phyloP scores from a whole-genome alignment of 2,329 filamentous ascomycete species.

The Xylaria hypoxylon region DNA sequence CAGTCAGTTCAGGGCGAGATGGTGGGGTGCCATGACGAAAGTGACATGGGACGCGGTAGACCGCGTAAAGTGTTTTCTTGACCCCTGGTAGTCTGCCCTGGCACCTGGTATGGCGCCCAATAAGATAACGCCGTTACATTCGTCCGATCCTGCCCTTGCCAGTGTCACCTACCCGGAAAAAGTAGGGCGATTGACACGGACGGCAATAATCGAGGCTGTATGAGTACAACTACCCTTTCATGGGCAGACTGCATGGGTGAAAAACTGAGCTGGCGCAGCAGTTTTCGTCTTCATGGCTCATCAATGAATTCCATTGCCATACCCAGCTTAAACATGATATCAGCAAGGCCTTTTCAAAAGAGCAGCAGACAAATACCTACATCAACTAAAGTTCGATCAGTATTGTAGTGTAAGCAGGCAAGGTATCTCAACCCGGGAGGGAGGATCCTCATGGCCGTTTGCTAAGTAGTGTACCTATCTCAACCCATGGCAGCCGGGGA shows the following conservation, averaged over 20 bases:
- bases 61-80: constrained; percentile 56
- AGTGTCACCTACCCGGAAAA: constrained; percentile 9
- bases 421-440: constrained; percentile 39
- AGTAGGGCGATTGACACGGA: constrained; percentile 3
- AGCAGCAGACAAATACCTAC: constrained; percentile 21
- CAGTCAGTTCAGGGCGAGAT: constrained; percentile 42
- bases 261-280: not conserved
- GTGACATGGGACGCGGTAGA: constrained; percentile 52
- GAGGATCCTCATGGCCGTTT: constrained; percentile 32
- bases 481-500: constrained; percentile 27
- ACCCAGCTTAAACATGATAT: not conserved
- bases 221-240: too few species aligned
- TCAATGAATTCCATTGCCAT: not conserved
- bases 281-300: not conserved
- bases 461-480: constrained; percentile 13
- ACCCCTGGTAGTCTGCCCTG: constrained; percentile 48
- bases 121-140: constrained; percentile 28
- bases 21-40: constrained; percentile 47
- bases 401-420: too few species aligned
- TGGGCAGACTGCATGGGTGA: too few species aligned
- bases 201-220: not conserved
- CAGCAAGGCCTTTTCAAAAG: not conserved
- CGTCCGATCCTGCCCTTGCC: constrained; percentile 13
- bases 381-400: not conserved
- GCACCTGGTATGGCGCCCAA: constrained; percentile 44